Base-by-base conservation (phyloP, 192 early-diverging fungal genomes). In the Rhizoclosmatium globosum region DNA sequence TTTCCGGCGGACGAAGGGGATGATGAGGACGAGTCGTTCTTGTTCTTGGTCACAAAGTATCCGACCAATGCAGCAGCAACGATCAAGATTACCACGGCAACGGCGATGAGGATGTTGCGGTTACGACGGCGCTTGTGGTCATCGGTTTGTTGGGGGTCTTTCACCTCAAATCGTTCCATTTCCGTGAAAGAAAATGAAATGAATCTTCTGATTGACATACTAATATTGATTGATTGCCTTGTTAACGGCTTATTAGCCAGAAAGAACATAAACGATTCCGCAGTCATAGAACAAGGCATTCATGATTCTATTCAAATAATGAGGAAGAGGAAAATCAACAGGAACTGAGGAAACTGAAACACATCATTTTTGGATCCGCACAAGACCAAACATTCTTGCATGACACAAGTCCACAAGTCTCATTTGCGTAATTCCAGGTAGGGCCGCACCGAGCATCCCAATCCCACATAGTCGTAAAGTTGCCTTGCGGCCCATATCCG, bases 351-450 rank as follows among this genome's bases (percentile, higher is more conserved):
- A 53, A 71, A 15, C 15, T 11, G 69, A 71, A 71, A 38, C 69
- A 76, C 23, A 17, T 50, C 41, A 53, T 46, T 9, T 59, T 53
- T 7, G 53, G 17, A 19, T 23, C 64, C 17, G 53, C 64, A 62
- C 74, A 76, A n/a, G 47, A 41, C 11, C 50, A 47, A 43, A 39
- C 57, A 6, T 23, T 47, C 4, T 13, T 41, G 19, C 74, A 76
- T 0, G 47, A 4, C 9, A 11, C 11, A 1, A 53, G 13, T 11
- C 64, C 47, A 41, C 74, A 76, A 42, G 74, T 76, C 6, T 47
- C 61, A 42, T 76, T 76, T 47, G 74, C 74, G 42, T 76, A 53
- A 43, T 76, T 59, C 74, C 61, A 76, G 2, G 74, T 76, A 23
- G 62, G 62, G 1, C 39, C 74, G 47, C 74, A 76, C 53, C 74